Conservation (phyloP, 2,329 filamentous ascomycete species). For the Exophiala calicioides region DNA sequence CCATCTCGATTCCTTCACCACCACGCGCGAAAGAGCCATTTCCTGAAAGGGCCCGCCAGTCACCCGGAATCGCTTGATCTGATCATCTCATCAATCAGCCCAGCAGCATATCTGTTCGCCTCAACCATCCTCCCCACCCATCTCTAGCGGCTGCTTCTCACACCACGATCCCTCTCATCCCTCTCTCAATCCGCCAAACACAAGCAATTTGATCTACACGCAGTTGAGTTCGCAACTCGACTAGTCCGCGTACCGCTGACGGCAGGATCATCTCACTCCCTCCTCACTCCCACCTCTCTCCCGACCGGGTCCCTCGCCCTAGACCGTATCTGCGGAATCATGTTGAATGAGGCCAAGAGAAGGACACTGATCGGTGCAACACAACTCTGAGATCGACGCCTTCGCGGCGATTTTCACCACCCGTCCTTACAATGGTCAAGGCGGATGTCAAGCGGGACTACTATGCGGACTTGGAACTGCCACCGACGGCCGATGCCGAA, state of each 20-base stretch:
- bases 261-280: not conserved
- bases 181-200: too few relatives aligned
- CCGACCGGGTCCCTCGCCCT: not conserved
- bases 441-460: conserved; percentile 72
- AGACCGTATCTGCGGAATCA: conserved; percentile 13
- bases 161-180: too few relatives aligned
- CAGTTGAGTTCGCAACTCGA: conserved; percentile 5
- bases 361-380: conserved; percentile 20
- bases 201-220: too few relatives aligned
- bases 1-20: not conserved
- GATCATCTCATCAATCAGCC: conserved; percentile 12
- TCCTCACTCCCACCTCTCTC: conserved; percentile 7
- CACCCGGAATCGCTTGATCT: conserved; percentile 15
- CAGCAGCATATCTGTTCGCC: too few relatives aligned
- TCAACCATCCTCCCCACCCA: too few relatives aligned
- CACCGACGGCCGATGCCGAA: conserved; percentile 65
- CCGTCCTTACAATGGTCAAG: conserved; percentile 59
- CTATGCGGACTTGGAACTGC: conserved; percentile 79
- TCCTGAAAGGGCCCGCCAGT: too few relatives aligned
- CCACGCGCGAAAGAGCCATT: not conserved
- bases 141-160: too few relatives aligned
- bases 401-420: not conserved
- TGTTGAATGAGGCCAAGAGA: conserved; percentile 25
- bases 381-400: conserved; percentile 7
- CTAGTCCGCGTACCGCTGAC: not conserved